A percentile compares a stretch with the other conserved stretches of the same genome.
Evolutionary conservation across 495 filamentous ascomycete genomes (phyloP).

Genomic region (Cudoniella acicularis): DNA sequence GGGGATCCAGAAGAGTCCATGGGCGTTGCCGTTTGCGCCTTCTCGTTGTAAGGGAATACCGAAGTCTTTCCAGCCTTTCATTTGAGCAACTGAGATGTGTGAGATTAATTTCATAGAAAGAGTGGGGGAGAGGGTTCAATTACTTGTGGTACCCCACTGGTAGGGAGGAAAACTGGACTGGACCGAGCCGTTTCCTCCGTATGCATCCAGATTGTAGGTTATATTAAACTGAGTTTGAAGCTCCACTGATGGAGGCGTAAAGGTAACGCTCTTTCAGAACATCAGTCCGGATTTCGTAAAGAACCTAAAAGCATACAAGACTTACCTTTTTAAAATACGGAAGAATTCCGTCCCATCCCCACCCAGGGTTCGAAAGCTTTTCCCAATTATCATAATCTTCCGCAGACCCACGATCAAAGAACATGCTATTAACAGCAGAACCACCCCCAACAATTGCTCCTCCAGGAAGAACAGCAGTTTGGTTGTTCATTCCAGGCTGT

Average conservation of each 20-base stretch:
- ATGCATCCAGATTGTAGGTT: conserved; percentile 1
- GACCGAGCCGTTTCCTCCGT: neutral
- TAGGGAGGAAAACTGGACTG: conserved; percentile 3
- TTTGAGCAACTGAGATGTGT: neutral
- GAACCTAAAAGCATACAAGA: neutral
- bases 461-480: neutral
- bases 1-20: conserved; percentile 1
- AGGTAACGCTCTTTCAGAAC: neutral
- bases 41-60: neutral
- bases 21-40: neutral
- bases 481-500: neutral
- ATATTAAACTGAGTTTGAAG: neutral
- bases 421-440: conserved; percentile 42
- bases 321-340: conserved; percentile 25
- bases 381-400: conserved; percentile 58
- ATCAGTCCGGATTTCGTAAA: neutral
- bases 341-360: conserved; percentile 27
- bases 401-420: conserved; percentile 39
- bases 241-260: neutral
- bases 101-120: neutral
- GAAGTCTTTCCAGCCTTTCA: neutral
- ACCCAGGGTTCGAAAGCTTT: conserved; percentile 46
- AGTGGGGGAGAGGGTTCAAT: neutral
- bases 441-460: conserved; percentile 40
- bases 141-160: conserved; percentile 3